phyloP scores from a whole-genome alignment of 306 rosid genomes.

The Malus fusca region DNA sequence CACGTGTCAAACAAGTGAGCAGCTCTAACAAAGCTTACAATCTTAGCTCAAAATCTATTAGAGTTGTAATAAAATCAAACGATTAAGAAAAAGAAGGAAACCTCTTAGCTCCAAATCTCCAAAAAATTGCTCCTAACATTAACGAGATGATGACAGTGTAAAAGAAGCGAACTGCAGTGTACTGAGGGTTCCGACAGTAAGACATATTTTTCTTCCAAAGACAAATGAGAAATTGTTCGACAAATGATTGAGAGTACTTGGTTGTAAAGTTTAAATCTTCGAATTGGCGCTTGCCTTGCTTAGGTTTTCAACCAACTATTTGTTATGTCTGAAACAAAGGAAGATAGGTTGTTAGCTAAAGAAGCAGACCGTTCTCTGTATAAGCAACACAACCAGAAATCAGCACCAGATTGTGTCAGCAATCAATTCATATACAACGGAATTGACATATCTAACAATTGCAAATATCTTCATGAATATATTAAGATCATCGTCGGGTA shows the following conservation, averaged over 20 bases:
- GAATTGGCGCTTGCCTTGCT: slow-evolving; percentile 60
- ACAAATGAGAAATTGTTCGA: slow-evolving; percentile 84
- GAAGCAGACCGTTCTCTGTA: background rate
- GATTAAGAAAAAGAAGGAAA: slow-evolving; percentile 13
- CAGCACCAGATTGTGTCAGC: slow-evolving; percentile 27
- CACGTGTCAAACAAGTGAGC: no score
- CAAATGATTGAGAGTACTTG: slow-evolving; percentile 66
- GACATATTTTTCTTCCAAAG: slow-evolving; percentile 94
- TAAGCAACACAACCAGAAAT: slow-evolving; percentile 9
- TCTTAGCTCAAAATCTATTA: no score
- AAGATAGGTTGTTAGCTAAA: slow-evolving; percentile 16
- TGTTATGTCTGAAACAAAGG: slow-evolving; percentile 47
- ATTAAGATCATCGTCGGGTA: slow-evolving; percentile 95
- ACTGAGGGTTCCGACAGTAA: slow-evolving; percentile 94
- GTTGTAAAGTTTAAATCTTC: slow-evolving; percentile 68
- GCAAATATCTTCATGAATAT: slow-evolving; percentile 78
- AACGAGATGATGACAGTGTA: slow-evolving; percentile 83
- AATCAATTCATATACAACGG: background rate
- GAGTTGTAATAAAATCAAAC: background rate
- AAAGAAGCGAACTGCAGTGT: slow-evolving; percentile 95
- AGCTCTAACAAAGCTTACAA: no score
- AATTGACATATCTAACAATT: slow-evolving; percentile 2
- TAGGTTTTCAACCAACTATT: slow-evolving; percentile 64
- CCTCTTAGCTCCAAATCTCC: slow-evolving; percentile 93
- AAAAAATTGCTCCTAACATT: slow-evolving; percentile 92